Percentiles rank a stretch among this genome's conserved stretches.
These are phyloP conservation scores for Cyanodermella asteris DNA, from an alignment of 2,329 filamentous ascomycete genomes.

Conservation along the genomic window DNA sequence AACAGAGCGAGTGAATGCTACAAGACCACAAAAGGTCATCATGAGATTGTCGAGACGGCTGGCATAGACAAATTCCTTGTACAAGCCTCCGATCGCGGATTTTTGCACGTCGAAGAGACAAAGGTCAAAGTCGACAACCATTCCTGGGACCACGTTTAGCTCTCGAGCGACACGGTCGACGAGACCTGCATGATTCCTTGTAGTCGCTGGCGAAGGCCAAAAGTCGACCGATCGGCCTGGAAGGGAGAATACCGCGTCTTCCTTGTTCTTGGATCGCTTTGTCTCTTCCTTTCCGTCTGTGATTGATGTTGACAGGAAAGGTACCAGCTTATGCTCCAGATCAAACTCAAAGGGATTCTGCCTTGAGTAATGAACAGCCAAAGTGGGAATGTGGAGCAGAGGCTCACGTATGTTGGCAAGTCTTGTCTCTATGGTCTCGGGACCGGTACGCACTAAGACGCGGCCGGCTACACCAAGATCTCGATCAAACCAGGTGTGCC, in stretches of 20 bases:
- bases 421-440: conserved; percentile 60
- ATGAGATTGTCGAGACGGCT: conserved; percentile 93
- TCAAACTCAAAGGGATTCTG: no score
- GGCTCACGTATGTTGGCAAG: conserved; percentile 89
- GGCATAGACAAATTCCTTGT: conserved; percentile 85
- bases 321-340: no score
- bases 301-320: no score
- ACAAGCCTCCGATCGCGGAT: conserved; percentile 60
- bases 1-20: no score
- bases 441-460: conserved; percentile 53
- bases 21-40: conserved; percentile 64
- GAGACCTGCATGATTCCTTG: no score
- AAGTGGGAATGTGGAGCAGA: conserved; percentile 73
- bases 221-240: no score
- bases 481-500: conserved; percentile 89
- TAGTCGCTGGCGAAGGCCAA: no score
- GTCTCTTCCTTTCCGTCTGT: no score
- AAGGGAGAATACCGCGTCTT: no score
- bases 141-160: no score
- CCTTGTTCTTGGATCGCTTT: no score
- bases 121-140: conserved; percentile 94
- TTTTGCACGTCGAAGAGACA: conserved; percentile 86
- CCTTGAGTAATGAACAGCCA: conserved; percentile 92
- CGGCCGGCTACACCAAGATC: conserved; percentile 79
- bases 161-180: no score